Base-by-base conservation (phyloP, 1,284 basidiomycete genomes). In the Meira miltonrushii region DNA sequence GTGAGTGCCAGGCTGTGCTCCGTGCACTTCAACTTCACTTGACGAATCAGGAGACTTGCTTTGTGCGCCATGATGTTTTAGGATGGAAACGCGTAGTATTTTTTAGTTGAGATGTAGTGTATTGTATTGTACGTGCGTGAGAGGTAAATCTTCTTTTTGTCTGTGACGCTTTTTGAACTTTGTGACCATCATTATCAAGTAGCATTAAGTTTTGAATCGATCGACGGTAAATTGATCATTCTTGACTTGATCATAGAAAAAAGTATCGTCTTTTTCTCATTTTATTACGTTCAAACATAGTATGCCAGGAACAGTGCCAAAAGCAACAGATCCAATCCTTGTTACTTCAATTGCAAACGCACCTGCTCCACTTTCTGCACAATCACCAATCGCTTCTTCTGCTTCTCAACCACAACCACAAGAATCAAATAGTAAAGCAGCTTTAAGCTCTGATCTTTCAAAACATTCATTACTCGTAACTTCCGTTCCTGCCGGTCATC, bases 251-350 rank as follows among this genome's bases (percentile, higher is more conserved):
- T 44, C 9, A 17, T 25, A 25, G 4, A 8, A 17, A 4, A 17
- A 44, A 17, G 8, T 44, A 44, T 25, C 9, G 23, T 41, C 40
- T 41, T 12, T n/a, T 41, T n/a, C 13, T n/a, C 40, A 13, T n/a
- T 41, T 41, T 41, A n/a, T n/a, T 41, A 12, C 12, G n/a, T 41
- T 41, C 12, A n/a, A 33, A 33, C 1, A 78, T 80, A 57, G 52
- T 19, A 58, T 58, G 56, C 56, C 56, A 37, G 56, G 56, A 10
- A 58, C 56, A 3, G 56, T 58, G 2, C 58, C 58, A 21, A 60
- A 60, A 28, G 19, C 39, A 39, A 59, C 48, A 21, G 55, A 60
- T 55, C 58, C 58, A 2, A 48, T 40, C 39, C 39, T 58, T n/a
- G 55, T 58, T 25, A 15, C 57, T 11, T 40, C 38, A 17, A 17